Evolutionary conservation across 1,284 basidiomycete species (phyloP), one percentile per base, ranked within the genome.

Genomic region (Moesziomyces antarcticus): DNA sequence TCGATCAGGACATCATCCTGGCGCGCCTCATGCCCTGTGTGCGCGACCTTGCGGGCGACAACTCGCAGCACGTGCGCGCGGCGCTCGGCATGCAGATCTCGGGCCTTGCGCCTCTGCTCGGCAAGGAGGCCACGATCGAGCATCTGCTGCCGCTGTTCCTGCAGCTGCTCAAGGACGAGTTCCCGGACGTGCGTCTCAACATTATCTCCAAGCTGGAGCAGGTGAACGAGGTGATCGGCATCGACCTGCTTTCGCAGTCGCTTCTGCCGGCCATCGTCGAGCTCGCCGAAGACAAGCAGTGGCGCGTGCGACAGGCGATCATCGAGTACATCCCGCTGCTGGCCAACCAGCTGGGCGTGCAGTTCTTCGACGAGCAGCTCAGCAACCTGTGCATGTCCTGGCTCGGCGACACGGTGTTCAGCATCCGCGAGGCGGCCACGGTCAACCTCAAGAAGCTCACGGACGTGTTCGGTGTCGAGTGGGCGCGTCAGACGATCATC

Each of bases 261-360:
- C 90, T 99, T 41, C 89, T 99, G 22, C 97, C 97, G 9, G 97
- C 97, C 35, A 99, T 99, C 77, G 93, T 99, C 78, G 93, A 98
- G 84, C 88, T 99, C 47, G 96, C 97, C 24, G 97, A 99, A 85
- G 97, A 99, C 88, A 99, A 99, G 86, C 97, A 97, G 77, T 99
- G 97, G 97, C 92, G 97, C 51, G 97, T 99, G 44, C 91, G 97
- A 77, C 97, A 99, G 86, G 97, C 97, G 16, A 99, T 99, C 86
- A 99, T 99, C 85, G 97, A 99, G 86, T 98, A 99, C 86, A 98
- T 89, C 90, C 86, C 97, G 88, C 89, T 99, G 22, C 90, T 99
- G 43, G 95, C 97, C 49, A 96, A 92, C 22, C 97, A 99, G 85
- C 89, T 99, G 56, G 97, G 97, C 62, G 94, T 95, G 77, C 88